phyloP scores from a whole-genome alignment of 352 stramenopile species.

The Phytophthora foliorum region DNA sequence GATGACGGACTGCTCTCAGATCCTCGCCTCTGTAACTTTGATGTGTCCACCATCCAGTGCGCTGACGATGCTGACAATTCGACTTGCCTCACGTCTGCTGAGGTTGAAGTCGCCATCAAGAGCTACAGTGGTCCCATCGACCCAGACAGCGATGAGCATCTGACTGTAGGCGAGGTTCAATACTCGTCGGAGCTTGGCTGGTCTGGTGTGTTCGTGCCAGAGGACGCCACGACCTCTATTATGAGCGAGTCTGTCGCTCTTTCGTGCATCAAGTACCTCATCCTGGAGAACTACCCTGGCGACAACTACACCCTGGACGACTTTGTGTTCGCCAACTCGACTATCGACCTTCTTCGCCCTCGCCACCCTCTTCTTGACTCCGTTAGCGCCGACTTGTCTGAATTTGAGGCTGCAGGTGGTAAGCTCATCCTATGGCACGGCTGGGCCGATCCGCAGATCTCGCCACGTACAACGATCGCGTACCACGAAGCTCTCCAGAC shows the following conservation, averaged over 20 bases:
- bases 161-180: conserved; percentile 54
- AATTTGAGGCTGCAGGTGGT: conserved; percentile 43
- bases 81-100: conserved; percentile 43
- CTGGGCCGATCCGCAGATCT: conserved; percentile 59
- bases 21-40: conserved; percentile 42
- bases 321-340: conserved; percentile 50
- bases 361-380: conserved; percentile 49
- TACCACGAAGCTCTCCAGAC: conserved; percentile 49
- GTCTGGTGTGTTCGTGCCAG: conserved; percentile 47
- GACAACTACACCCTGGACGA: conserved; percentile 55
- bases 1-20: conserved; percentile 47
- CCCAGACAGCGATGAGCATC: conserved; percentile 24
- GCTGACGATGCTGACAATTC: conserved; percentile 37
- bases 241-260: conserved; percentile 45
- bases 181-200: conserved; percentile 53
- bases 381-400: conserved; percentile 44
- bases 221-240: conserved; percentile 23
- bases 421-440: conserved; percentile 62
- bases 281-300: conserved; percentile 45
- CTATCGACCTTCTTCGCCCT: conserved; percentile 41
- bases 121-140: conserved; percentile 55
- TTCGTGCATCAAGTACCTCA: conserved; percentile 49
- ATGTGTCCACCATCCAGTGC: conserved; percentile 39
- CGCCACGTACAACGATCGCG: conserved; percentile 52
- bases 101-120: conserved; percentile 38